Evolutionary conservation across 768 basidiomycete species (phyloP).

Genomic region (Polyporus arcularius): DNA sequence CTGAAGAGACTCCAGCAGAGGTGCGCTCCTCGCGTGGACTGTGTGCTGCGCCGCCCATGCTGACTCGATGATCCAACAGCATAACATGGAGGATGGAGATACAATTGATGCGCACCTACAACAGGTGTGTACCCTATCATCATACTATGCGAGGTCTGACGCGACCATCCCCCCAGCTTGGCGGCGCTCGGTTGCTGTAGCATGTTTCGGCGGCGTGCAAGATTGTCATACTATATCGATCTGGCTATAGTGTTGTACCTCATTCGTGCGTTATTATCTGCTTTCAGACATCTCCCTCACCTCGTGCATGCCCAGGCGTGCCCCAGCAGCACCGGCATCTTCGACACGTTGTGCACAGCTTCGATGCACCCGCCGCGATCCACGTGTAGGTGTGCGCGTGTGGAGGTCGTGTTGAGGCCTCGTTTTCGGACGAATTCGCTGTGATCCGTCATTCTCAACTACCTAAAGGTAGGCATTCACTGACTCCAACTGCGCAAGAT

Average conservation of each 20-base stretch:
- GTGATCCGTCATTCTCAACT: background rate
- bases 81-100: conserved; percentile 64
- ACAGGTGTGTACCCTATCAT: conserved; percentile 45
- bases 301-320: too few species aligned
- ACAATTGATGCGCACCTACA: conserved; percentile 59
- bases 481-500: background rate
- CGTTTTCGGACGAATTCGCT: background rate
- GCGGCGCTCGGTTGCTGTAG: conserved; percentile 4
- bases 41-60: background rate
- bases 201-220: background rate
- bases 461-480: background rate
- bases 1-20: conserved; percentile 53
- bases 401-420: background rate
- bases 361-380: background rate
- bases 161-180: background rate
- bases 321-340: too few species aligned
- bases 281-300: background rate
- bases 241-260: background rate
- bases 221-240: background rate
- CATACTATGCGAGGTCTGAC: background rate
- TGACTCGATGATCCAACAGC: conserved; percentile 31
- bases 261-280: background rate
- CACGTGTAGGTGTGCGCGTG: background rate
- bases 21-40: conserved; percentile 37
- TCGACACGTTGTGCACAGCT: background rate